Base-by-base conservation (phyloP, 1,284 basidiomycete species). In the Amylostereum areolatum region DNA sequence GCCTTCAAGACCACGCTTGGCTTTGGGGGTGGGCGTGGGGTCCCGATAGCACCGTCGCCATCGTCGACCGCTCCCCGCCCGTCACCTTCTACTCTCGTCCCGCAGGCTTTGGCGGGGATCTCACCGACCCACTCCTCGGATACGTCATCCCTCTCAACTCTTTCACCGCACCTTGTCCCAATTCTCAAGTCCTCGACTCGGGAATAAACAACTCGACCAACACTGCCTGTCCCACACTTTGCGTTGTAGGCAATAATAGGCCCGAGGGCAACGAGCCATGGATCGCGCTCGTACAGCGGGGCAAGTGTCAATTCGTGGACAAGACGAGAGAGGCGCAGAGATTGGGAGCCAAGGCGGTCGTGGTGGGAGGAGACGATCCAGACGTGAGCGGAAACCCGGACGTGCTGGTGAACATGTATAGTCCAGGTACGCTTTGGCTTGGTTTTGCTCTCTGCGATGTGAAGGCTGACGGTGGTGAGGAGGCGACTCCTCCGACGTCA, bases 371-470 rank as follows among this genome's bases (percentile, higher is more conserved):
- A 44, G 76, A 84, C 57, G 77, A 85, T 59, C 81, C 82, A 32
- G 73, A 71, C 24, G 57, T 74, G 43, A 81, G 81, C 9, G 81
- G 86, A 3, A 77, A 78, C 58, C 81, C 89, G 12, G 87, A 91
- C 59, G 77, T 78, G n/a, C 72, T 94, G 52, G 79, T 94, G 39
- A 93, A 89, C 53, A 94, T 95, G 92, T 93, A 87, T 66, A 89
- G 86, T 63, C 88, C 88, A 66, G 83, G 86, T 88, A 56, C 47
- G 77, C 64, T 40, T 34, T n/a, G 10, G 29, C 29, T 37, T 43
- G 5, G 33, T 32, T 33, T 5, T 24, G 59, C 48, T n/a, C n/a
- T n/a, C n/a, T n/a, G n/a, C n/a, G n/a, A n/a, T n/a, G n/a, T n/a
- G n/a, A n/a, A n/a, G n/a, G 41, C 41, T 29, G 41, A 29, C 25